A percentile compares a stretch with the other conserved stretches of the same genome.
phyloP scores from a whole-genome alignment of 805 yeast genomes.

The Candida ortonii region DNA sequence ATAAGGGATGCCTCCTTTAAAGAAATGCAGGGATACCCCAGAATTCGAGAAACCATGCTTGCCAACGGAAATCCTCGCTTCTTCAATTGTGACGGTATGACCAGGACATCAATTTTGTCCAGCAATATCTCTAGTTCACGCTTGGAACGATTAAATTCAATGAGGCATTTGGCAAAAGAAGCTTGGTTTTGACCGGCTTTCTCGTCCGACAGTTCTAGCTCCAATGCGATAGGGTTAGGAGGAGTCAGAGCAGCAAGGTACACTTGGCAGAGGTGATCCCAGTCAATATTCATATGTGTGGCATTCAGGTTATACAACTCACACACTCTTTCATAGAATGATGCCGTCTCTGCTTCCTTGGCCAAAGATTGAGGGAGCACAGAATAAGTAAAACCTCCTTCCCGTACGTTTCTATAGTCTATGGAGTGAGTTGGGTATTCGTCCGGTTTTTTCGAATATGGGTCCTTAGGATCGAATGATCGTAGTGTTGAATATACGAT shows the following conservation, averaged over 20 bases:
- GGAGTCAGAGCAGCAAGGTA: conserved; percentile 1
- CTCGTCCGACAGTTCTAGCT: not conserved
- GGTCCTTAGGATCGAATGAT: conserved; percentile 10
- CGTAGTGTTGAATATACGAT: conserved; percentile 8
- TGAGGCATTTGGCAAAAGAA: not conserved
- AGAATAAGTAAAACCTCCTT: conserved; percentile 9
- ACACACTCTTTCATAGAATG: not conserved
- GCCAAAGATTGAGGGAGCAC: not conserved
- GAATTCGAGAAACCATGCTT: conserved; percentile 6
- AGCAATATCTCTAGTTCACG: not conserved
- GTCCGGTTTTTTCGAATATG: conserved; percentile 9
- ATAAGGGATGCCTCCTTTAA: not conserved
- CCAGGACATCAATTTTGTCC: conserved; percentile 4
- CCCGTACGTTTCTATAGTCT: conserved; percentile 13
- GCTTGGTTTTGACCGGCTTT: too few species aligned
- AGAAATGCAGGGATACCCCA: conserved; percentile 11
- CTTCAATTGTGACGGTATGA: conserved; percentile 1
- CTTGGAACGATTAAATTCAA: not conserved
- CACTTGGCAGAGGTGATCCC: conserved; percentile 3
- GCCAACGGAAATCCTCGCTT: conserved; percentile 1
- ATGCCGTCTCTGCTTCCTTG: not conserved
- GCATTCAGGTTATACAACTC: not conserved
- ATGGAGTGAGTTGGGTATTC: conserved; percentile 11
- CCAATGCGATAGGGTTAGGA: conserved; percentile 1
- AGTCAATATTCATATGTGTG: conserved; percentile 1